Percentiles rank a stretch among this genome's conserved stretches.
phyloP scores from a whole-genome alignment of 345 rosid genomes.

The Theobroma cacao region DNA sequence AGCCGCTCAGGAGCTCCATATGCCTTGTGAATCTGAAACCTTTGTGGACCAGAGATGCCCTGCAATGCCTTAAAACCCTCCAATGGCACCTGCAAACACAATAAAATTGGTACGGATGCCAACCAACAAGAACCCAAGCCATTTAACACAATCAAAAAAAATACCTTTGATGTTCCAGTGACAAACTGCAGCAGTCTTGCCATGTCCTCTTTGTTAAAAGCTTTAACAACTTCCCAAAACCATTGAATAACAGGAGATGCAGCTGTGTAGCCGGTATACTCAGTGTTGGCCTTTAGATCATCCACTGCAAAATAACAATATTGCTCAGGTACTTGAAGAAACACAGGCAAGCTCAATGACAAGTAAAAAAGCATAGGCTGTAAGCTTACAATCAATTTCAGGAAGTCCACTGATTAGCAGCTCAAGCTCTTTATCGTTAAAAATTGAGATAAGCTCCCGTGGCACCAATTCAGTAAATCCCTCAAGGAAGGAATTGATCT shows the following conservation, averaged over 20 bases:
- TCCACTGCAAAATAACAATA: slow-evolving; percentile 52
- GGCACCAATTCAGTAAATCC: slow-evolving; percentile 85
- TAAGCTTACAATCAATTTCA: slow-evolving; percentile 92
- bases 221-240: slow-evolving; percentile 96
- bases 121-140: not conserved
- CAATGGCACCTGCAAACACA: slow-evolving; percentile 69
- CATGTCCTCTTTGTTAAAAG: slow-evolving; percentile 93
- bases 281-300: slow-evolving; percentile 81
- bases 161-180: slow-evolving; percentile 95
- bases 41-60: slow-evolving; percentile 96
- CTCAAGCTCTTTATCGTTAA: slow-evolving; percentile 99
- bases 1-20: slow-evolving; percentile 91
- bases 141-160: not conserved
- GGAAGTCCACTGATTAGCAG: slow-evolving; percentile 98
- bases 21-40: slow-evolving; percentile 94
- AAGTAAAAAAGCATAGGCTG: not conserved
- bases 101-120: not conserved
- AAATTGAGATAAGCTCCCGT: slow-evolving; percentile 78
- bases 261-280: slow-evolving; percentile 79
- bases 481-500: slow-evolving; percentile 81
- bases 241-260: slow-evolving; percentile 87
- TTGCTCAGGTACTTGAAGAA: slow-evolving; percentile 8
- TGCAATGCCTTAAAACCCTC: slow-evolving; percentile 93
- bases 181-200: slow-evolving; percentile 94
- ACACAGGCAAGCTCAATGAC: slow-evolving; percentile 6